These are phyloP conservation scores for Dicorynia guianensis DNA, from an alignment of 306 rosid species.

Conservation along the genomic window DNA sequence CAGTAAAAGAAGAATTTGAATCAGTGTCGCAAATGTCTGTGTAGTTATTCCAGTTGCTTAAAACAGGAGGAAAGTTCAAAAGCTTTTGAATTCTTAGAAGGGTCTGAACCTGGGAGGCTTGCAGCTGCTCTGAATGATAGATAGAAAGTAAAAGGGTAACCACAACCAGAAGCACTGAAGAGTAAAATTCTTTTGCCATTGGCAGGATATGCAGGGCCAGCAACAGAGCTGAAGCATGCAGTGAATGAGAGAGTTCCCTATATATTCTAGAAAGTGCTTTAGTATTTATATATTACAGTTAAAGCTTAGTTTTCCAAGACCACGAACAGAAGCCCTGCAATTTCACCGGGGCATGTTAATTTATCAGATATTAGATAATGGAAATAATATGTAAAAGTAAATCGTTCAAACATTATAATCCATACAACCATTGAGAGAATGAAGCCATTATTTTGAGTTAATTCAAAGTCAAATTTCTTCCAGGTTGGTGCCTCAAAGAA, in stretches of 20 bases:
- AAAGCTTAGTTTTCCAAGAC: slow-evolving; percentile 31
- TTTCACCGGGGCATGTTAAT: slow-evolving; percentile 17
- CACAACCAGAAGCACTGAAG: slow-evolving; percentile 50
- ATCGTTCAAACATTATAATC: slow-evolving; percentile 4
- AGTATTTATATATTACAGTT: neutral
- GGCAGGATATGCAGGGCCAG: slow-evolving; percentile 7
- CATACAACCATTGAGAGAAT: neutral
- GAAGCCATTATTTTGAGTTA: slow-evolving; percentile 10
- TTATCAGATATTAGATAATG: slow-evolving; percentile 14
- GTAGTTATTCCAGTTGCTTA: slow-evolving; percentile 61
- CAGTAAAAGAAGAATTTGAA: slow-evolving; percentile 58
- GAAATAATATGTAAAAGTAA: neutral
- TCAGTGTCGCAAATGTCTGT: slow-evolving; percentile 80
- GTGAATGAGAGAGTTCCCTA: slow-evolving; percentile 23
- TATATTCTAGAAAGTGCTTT: slow-evolving; percentile 8
- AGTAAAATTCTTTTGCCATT: slow-evolving; percentile 56
- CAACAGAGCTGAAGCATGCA: slow-evolving; percentile 28
- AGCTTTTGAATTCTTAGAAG: slow-evolving; percentile 70
- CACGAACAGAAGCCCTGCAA: slow-evolving; percentile 44
- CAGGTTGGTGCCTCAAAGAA: slow-evolving; percentile 3
- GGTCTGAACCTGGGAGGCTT: slow-evolving; percentile 60
- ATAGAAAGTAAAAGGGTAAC: slow-evolving; percentile 41
- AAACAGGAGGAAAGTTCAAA: slow-evolving; percentile 70
- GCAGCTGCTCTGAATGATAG: slow-evolving; percentile 54
- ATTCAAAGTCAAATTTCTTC: slow-evolving; percentile 15